Percentiles rank a stretch among this genome's conserved stretches.
Conservation (phyloP, 2,329 filamentous ascomycete species). For the Colletotrichum sp. region DNA sequence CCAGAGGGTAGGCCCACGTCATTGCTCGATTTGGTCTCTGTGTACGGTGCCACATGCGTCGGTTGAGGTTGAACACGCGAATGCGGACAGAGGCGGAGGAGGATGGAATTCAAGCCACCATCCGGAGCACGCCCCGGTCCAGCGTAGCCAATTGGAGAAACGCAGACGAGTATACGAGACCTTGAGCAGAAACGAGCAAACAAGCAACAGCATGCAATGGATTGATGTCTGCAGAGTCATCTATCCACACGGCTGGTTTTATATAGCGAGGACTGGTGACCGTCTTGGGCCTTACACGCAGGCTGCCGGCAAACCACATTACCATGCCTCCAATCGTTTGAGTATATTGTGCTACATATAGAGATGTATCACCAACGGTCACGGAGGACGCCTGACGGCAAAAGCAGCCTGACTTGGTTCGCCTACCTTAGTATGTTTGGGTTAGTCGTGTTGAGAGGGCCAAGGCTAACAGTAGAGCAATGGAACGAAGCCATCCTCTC, state of each 20-base stretch:
- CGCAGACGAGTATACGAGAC: no score
- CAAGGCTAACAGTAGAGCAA: neutral
- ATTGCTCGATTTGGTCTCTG: neutral
- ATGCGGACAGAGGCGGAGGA: neutral
- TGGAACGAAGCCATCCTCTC: neutral
- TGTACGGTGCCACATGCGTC: neutral
- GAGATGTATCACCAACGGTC: fast-evolving
- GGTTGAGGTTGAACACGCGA: neutral
- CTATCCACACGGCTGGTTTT: no score
- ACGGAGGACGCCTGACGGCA: neutral
- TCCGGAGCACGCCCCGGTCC: neutral
- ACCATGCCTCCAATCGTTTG: no score
- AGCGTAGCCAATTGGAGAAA: neutral
- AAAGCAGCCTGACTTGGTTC: neutral
- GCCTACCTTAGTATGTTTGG: no score
- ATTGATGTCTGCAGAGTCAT: no score
- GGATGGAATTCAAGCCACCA: neutral
- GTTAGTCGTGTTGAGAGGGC: no score
- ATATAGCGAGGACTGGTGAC: neutral
- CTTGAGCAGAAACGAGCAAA: no score
- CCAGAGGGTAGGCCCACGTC: no score
- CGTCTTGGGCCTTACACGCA: neutral
- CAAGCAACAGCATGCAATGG: no score
- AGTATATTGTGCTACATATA: neutral
- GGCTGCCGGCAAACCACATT: no score